Base-by-base conservation (phyloP, 495 filamentous ascomycete genomes). In the Friedmanniomyces endolithicus region DNA sequence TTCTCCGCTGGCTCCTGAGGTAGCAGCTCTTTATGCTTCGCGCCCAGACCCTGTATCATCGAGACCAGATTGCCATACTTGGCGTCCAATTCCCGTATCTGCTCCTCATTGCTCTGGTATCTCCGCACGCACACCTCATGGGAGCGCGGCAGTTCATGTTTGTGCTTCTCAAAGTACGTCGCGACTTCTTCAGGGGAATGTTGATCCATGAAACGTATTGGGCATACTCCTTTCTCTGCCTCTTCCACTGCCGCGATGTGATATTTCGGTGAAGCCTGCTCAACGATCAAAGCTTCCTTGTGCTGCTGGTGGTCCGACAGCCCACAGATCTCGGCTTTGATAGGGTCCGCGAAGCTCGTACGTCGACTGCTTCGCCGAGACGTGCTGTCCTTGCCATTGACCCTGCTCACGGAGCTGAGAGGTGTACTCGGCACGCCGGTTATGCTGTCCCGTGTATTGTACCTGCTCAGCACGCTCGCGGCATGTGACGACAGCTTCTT, bases 161-260 rank as follows among this genome's bases (percentile, higher is more conserved):
- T 95, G 71, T 95, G 89, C 22, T 79, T 84, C 66, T 94, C 86
- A 52, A 95, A 84, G 63, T 94, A 95, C 56, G 81, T 74, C 16
- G 88, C 89, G 46, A 95, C 81, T 67, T 95, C 89, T 72, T 94
- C 87, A 0, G 89, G 88, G 0, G 86, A 86, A 65, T 94, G 87
- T 66, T 94, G 82, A 63, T 94, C 82, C 57, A 95, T 70, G 65
- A 83, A 94, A 33, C 89, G 84, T 57, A 95, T 95, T 1, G 89
- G 89, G 68, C 89, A 95, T 22, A 70, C 65, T 14, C 63, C 65
- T 11, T 56, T 57, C 7, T 67, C 65, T 6, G 55, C 55, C 12
- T 37, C 27, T 24, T 58, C 50, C 14, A 48, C 52, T 7, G 44
- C 41, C 27, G 12, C 25, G 2, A 25, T 29, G 29, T 27, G 11